phyloP scores from a whole-genome alignment of 257 asterid genomes.

The Rehmannia glutinosa region DNA sequence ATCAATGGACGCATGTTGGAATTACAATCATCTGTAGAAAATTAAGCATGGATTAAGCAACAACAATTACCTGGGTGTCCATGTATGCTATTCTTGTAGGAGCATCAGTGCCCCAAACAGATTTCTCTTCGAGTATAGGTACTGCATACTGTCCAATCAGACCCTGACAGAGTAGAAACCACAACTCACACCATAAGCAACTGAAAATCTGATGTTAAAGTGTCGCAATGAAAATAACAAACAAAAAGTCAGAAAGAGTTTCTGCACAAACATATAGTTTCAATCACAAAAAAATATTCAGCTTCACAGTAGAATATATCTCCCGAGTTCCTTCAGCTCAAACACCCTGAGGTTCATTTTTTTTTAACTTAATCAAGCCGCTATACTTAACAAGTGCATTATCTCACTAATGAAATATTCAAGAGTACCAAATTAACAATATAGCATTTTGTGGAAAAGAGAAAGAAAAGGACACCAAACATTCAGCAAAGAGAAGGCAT shows the following conservation, averaged over 20 bases:
- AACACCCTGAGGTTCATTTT: too few species aligned
- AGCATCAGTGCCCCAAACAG: conserved; percentile 99
- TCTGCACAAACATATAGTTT: not conserved
- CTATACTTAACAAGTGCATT: not conserved
- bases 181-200: conserved; percentile 14
- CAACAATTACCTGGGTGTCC: conserved; percentile 83
- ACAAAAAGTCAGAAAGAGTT: conserved; percentile 1
- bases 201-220: conserved; percentile 14
- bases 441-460: not conserved
- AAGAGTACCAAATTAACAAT: not conserved
- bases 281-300: not conserved
- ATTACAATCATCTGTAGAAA: conserved; percentile 3
- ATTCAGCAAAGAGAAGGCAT: conserved; percentile 6
- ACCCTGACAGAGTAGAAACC: conserved; percentile 50
- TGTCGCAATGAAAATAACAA: not conserved
- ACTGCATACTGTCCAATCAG: conserved; percentile 98
- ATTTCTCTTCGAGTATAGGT: conserved; percentile 90
- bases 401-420: not conserved
- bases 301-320: conserved; percentile 1
- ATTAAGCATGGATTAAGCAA: not conserved
- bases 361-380: not conserved
- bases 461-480: not conserved
- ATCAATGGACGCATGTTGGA: conserved; percentile 13
- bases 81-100: conserved; percentile 96
- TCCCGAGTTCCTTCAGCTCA: not conserved